Conservation (phyloP, 306 rosid species). For the Sophora flavescens region DNA sequence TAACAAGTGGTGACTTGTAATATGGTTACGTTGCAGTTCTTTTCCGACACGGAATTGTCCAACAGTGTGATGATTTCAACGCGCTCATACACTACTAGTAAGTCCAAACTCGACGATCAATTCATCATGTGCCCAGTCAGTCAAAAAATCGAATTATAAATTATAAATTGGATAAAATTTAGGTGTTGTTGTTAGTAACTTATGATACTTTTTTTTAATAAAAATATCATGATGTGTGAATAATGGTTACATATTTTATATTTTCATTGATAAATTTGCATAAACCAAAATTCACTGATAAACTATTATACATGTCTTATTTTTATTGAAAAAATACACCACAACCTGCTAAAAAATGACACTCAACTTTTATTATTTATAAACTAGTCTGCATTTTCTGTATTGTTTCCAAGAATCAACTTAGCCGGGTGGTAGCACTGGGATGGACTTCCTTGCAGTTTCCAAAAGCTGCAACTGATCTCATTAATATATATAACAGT, state of each 20-base stretch:
- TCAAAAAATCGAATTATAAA: not conserved
- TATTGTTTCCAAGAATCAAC: not conserved
- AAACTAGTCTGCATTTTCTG: not conserved
- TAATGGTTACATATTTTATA: no score
- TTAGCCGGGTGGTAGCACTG: not conserved
- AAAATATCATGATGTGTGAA: no score
- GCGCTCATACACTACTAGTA: not conserved
- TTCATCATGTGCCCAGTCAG: not conserved
- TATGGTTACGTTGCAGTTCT: not conserved
- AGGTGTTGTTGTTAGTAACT: no score
- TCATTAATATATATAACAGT: no score
- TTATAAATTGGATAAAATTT: no score
- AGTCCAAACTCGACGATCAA: not conserved
- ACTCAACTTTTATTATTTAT: no score
- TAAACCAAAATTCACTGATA: no score
- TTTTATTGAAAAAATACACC: no score
- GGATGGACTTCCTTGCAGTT: not conserved
- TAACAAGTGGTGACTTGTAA: not conserved
- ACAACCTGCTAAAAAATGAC: no score
- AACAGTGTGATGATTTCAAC: not conserved
- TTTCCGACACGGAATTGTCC: not conserved
- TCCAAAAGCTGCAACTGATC: not conserved
- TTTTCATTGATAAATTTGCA: no score
- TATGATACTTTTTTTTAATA: no score
- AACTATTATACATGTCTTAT: no score